A percentile compares a stretch with the other conserved stretches of the same genome.
Conservation (phyloP, 345 rosid genomes). For the Cardiospermum halicacabum region DNA sequence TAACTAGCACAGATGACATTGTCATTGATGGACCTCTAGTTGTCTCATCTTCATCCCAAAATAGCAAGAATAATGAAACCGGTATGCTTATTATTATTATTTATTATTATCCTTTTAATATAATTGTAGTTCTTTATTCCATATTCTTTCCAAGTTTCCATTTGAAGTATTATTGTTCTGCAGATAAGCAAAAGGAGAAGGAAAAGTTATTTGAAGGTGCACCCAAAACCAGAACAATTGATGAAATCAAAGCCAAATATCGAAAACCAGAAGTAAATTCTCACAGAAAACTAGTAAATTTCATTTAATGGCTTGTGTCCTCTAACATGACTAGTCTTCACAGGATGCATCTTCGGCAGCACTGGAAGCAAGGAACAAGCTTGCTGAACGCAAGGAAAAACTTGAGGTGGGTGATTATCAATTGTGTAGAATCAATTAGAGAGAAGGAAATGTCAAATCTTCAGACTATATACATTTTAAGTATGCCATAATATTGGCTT, state of each 20-base stretch:
- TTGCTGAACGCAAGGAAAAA: conserved; percentile 67
- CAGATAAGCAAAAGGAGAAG: conserved; percentile 50
- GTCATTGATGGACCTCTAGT: conserved; percentile 51
- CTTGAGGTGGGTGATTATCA: conserved; percentile 48
- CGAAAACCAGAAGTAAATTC: conserved; percentile 49
- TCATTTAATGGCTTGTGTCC: neutral
- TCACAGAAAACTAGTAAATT: neutral
- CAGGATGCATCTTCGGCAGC: conserved; percentile 77
- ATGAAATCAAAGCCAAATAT: conserved; percentile 87
- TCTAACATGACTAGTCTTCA: conserved; percentile 23
- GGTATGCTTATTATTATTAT: conserved; percentile 28
- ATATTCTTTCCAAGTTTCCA: neutral
- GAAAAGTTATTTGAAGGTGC: conserved; percentile 72
- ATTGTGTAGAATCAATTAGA: neutral
- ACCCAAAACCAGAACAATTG: conserved; percentile 65
- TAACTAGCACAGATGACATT: conserved; percentile 62
- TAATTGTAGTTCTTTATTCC: too few species aligned
- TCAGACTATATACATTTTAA: neutral
- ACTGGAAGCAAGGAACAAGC: conserved; percentile 69
- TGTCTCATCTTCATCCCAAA: conserved; percentile 33
- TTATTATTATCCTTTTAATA: neutral
- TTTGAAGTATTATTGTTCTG: conserved; percentile 22
- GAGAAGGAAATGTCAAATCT: neutral
- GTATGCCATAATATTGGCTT: neutral
- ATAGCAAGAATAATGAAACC: conserved; percentile 34